Evolutionary conservation across 257 asterid genomes (phyloP), one percentile per base, ranked within the genome.

Genomic region (Solanum paucissectum): DNA sequence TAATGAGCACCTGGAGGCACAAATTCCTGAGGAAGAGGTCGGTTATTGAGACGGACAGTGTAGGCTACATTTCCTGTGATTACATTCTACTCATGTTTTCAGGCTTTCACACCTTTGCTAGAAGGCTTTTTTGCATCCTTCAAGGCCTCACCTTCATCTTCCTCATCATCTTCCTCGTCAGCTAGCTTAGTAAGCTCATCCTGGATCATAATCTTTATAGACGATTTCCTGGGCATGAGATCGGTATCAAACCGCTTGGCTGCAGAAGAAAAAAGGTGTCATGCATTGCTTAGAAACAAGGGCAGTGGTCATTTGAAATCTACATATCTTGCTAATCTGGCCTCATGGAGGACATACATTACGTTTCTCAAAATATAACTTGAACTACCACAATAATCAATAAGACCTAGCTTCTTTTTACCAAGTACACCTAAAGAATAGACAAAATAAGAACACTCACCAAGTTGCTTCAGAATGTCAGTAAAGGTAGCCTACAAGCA

Each of bases 401-500:
- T 21, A 12, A 46, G 20, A 81, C 27, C 40, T 14, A 27, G 25
- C 42, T 18, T 81, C 18, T 18, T 81, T 46, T 81, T 14, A 46
- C 20, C 62, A 16, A 13, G 42, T 27, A 27, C 18, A 46, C 69
- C 68, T 4, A 46, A 46, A 46, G 62, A 27, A 79, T 5, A 76
- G 60, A 40, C 12, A n/a, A 46, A 81, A 71, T 40, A 1, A 25
- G 40, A 75, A 64, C 95, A 89, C 85, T 46, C 92, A 97, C 99
- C 94, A 32, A 97, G 98, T 87, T 93, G 90, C 94, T 95, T 95
- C 92, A 95, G 91, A 89, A 97, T 96, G 94, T 97, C 99, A 3
- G 98, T 95, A 93, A 95, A 96, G 87, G 99, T 96, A 72, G 98
- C 98, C 99, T 95, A 96, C 93, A 89, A 90, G 85, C 92, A 18